A percentile compares a stretch with the other conserved stretches of the same genome.
Conservation (phyloP, 768 basidiomycete genomes). For the Asterophora lycoperdoides region DNA sequence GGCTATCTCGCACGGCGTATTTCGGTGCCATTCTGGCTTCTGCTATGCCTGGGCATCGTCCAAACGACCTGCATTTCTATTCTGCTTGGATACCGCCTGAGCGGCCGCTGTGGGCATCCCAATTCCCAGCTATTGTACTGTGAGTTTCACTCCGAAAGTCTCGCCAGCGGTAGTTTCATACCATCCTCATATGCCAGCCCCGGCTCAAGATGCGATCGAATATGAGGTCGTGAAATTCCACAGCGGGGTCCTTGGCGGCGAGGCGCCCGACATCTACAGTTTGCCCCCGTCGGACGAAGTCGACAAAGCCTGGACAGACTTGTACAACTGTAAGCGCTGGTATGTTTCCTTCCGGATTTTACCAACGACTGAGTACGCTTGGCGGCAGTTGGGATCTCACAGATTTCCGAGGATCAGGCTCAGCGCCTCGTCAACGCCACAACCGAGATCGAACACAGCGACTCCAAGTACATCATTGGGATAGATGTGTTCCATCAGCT, state of each 20-base stretch:
- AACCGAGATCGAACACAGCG: slow-evolving; percentile 7
- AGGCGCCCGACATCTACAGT: slow-evolving; percentile 10
- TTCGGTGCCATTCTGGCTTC: slow-evolving; percentile 7
- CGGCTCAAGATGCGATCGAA: slow-evolving; percentile 5
- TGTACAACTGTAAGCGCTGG: slow-evolving; percentile 7
- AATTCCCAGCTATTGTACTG: slow-evolving; percentile 9
- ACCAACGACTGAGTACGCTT: neutral
- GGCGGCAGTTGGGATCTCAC: slow-evolving; percentile 6
- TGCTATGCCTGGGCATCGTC: neutral
- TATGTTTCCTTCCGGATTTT: neutral
- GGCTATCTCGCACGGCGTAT: neutral
- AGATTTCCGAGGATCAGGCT: slow-evolving; percentile 6
- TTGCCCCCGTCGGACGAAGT: slow-evolving; percentile 11
- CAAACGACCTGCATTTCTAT: neutral
- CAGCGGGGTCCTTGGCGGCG: slow-evolving; percentile 6
- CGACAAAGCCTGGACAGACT: slow-evolving; percentile 8
- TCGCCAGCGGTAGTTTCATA: neutral
- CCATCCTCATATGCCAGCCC: neutral
- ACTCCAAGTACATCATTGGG: slow-evolving; percentile 8
- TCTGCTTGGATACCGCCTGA: slow-evolving; percentile 2
- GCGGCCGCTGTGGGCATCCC: neutral
- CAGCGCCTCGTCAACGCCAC: slow-evolving; percentile 7
- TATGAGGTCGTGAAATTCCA: slow-evolving; percentile 12
- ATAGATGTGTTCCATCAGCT: slow-evolving; percentile 13
- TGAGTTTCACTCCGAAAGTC: neutral